These are phyloP conservation scores for Agaricus blazei DNA, from an alignment of 768 basidiomycete genomes.

Conservation along the genomic window DNA sequence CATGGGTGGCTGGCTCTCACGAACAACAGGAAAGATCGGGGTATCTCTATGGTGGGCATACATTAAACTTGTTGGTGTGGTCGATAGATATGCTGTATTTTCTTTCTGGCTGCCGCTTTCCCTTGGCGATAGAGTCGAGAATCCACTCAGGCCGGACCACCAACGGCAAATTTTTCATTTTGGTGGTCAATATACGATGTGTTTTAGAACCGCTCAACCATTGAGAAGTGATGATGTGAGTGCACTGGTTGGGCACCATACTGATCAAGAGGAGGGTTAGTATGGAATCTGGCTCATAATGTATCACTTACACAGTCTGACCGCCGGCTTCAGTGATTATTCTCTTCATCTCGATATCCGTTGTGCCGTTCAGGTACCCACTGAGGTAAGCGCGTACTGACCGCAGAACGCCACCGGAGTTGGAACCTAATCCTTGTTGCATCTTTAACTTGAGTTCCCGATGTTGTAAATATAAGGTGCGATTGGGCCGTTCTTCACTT, in stretches of 20 bases:
- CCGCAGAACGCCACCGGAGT: constrained; percentile 23
- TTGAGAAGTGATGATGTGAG: constrained; percentile 76
- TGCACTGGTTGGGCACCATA: constrained; percentile 53
- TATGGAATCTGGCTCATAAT: neutral
- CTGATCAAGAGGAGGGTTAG: neutral
- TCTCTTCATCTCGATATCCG: constrained; percentile 76
- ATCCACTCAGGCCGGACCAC: constrained; percentile 79
- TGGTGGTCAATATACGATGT: constrained; percentile 53
- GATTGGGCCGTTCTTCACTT: constrained; percentile 38
- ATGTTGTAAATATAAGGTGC: constrained; percentile 33
- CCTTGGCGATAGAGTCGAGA: constrained; percentile 56
- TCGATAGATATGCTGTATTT: constrained; percentile 47
- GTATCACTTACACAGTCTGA: constrained; percentile 44
- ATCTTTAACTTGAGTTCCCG: constrained; percentile 41
- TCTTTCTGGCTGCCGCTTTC: constrained; percentile 57
- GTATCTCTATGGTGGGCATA: neutral
- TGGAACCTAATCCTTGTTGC: constrained; percentile 15
- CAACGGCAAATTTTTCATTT: constrained; percentile 42
- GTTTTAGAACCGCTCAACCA: constrained; percentile 69
- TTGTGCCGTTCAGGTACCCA: constrained; percentile 66
- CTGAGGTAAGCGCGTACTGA: constrained; percentile 62
- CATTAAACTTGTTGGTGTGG: constrained; percentile 21
- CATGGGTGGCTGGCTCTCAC: neutral
- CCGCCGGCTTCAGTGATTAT: constrained; percentile 67
- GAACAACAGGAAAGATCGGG: neutral